Percentiles rank a stretch among this genome's conserved stretches.
Conservation (phyloP, 2,329 filamentous ascomycete genomes). For the Tolypocladium amazonense region DNA sequence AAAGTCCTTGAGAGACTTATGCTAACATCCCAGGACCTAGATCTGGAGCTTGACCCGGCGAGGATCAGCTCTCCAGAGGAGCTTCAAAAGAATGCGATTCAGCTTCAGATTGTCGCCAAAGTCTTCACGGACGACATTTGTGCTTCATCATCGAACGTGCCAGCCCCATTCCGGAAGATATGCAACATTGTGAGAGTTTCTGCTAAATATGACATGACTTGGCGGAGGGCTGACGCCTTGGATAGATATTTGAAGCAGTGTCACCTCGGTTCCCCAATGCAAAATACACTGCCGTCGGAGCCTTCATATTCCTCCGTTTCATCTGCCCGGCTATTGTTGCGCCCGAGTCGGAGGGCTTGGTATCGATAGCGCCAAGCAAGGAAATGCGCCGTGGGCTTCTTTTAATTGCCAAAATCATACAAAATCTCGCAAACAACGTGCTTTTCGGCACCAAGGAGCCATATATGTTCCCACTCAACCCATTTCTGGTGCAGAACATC, state of each 20-base stretch:
- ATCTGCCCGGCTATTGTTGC: slow-evolving; percentile 65
- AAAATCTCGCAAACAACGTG: slow-evolving; percentile 63
- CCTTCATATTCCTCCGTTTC: slow-evolving; percentile 62
- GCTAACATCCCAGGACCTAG: slow-evolving; percentile 54
- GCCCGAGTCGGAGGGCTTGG: slow-evolving; percentile 56
- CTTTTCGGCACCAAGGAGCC: slow-evolving; percentile 62
- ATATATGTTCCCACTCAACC: slow-evolving; percentile 62
- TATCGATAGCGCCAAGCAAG: slow-evolving; percentile 49
- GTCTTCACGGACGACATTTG: slow-evolving; percentile 64
- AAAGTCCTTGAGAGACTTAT: slow-evolving; percentile 58
- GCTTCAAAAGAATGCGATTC: slow-evolving; percentile 53
- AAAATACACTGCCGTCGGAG: slow-evolving; percentile 61
- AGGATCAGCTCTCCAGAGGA: slow-evolving; percentile 50
- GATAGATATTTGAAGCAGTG: slow-evolving; percentile 51
- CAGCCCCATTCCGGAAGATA: slow-evolving; percentile 53
- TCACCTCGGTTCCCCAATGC: slow-evolving; percentile 55
- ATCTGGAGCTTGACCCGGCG: slow-evolving; percentile 57
- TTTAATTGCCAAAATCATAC: slow-evolving; percentile 60
- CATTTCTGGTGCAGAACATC: slow-evolving; percentile 58
- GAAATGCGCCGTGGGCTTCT: slow-evolving; percentile 59
- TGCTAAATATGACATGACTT: not conserved
- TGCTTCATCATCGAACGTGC: slow-evolving; percentile 49
- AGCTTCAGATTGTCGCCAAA: slow-evolving; percentile 56
- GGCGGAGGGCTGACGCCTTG: not conserved
- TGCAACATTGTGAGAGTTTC: slow-evolving; percentile 49